Conservation (phyloP, 2,329 filamentous ascomycete genomes). For the Tolypocladium album region DNA sequence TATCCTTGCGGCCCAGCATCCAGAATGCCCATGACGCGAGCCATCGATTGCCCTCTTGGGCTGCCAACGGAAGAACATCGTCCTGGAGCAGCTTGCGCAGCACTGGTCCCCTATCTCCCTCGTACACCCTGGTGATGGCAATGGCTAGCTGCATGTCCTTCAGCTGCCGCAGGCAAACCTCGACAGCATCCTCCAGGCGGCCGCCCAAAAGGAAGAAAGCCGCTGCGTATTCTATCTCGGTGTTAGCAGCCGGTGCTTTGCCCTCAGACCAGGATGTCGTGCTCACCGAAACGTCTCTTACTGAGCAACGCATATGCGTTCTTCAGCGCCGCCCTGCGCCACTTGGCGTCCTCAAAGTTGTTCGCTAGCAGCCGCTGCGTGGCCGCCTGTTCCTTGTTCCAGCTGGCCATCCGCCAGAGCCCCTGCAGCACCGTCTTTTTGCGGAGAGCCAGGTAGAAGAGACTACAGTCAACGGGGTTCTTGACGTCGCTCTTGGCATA, state of each 20-base stretch:
- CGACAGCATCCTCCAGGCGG: constrained; percentile 72
- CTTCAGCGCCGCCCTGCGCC: constrained; percentile 83
- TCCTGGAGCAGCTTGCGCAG: constrained; percentile 67
- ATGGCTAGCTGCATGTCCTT: constrained; percentile 85
- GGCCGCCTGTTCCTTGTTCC: constrained; percentile 74
- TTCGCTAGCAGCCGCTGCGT: constrained; percentile 78
- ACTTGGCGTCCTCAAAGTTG: constrained; percentile 78
- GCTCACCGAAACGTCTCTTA: constrained; percentile 68
- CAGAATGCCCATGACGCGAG: constrained; percentile 92
- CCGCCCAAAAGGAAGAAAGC: constrained; percentile 92
- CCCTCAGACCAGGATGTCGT: too few species aligned
- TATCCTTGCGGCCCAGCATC: constrained; percentile 72
- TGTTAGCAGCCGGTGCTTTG: not conserved
- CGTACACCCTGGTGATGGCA: constrained; percentile 77
- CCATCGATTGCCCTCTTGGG: constrained; percentile 80
- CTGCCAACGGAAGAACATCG: constrained; percentile 66
- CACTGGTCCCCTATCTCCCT: constrained; percentile 70
- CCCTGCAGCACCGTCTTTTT: constrained; percentile 89
- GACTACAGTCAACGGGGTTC: constrained; percentile 80
- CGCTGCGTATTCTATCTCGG: constrained; percentile 67
- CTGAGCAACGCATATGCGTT: constrained; percentile 94
- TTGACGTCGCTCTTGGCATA: constrained; percentile 82
- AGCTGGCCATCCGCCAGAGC: constrained; percentile 87
- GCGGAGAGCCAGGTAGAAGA: constrained; percentile 82
- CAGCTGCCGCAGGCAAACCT: constrained; percentile 77